These are phyloP conservation scores for Verbena officinalis DNA, from an alignment of 257 asterid genomes.

Conservation along the genomic window DNA sequence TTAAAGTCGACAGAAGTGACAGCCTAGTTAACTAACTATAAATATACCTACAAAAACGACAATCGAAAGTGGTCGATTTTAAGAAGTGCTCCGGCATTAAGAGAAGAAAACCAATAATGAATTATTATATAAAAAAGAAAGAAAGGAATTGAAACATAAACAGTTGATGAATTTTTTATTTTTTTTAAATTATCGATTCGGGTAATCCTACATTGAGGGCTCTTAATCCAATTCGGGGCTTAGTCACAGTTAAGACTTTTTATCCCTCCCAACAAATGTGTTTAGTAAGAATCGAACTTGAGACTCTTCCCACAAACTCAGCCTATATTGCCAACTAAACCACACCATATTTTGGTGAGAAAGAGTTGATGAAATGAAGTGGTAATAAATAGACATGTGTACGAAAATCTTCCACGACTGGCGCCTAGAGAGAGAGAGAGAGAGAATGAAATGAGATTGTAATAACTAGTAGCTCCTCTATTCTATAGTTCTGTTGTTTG, in stretches of 20 bases:
- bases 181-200: too few relatives aligned
- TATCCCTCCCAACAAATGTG: too few relatives aligned
- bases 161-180: too few relatives aligned
- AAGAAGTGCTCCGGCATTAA: neutral
- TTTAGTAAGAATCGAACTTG: too few relatives aligned
- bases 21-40: neutral
- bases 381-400: slow-evolving; percentile 11
- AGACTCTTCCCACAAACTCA: too few relatives aligned
- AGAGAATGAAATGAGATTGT: neutral
- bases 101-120: neutral
- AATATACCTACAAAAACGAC: neutral
- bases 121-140: neutral
- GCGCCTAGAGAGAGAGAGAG: neutral
- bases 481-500: neutral
- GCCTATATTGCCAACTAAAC: too few relatives aligned
- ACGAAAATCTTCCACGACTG: slow-evolving; percentile 13
- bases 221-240: too few relatives aligned
- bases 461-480: slow-evolving; percentile 33
- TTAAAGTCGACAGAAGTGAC: neutral
- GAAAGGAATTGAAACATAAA: too few relatives aligned
- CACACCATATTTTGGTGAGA: too few relatives aligned
- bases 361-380: too few relatives aligned
- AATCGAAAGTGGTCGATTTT: neutral
- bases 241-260: too few relatives aligned
- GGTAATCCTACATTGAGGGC: too few relatives aligned